Evolutionary conservation across 192 early-diverging fungal species (phyloP).

Genomic region (Backusella psychrophila): DNA sequence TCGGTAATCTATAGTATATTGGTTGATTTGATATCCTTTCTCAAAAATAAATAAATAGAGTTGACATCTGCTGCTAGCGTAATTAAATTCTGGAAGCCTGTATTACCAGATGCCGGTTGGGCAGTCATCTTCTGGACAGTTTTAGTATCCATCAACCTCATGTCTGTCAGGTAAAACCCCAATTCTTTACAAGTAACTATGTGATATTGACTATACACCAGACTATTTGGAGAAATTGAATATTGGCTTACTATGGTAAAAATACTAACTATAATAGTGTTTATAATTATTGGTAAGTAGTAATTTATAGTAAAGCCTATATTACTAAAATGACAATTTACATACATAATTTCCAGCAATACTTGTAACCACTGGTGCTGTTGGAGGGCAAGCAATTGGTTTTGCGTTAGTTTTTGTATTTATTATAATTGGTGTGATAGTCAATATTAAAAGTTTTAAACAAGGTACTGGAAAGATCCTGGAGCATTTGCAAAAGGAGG

Average conservation of each 20-base stretch:
- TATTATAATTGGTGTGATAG: background rate
- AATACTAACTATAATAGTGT: constrained; percentile 75
- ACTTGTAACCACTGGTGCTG: constrained; percentile 59
- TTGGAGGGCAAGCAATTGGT: constrained; percentile 37
- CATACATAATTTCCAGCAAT: constrained; percentile 44
- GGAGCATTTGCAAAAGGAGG: constrained; percentile 60
- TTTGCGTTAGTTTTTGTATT: background rate
- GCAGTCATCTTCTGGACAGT: background rate
- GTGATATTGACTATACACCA: constrained; percentile 16
- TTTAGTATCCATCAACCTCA: background rate
- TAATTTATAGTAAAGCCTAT: background rate
- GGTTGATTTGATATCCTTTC: background rate
- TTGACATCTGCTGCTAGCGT: background rate
- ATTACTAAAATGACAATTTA: background rate
- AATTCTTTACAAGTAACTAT: constrained; percentile 13
- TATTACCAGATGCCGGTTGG: background rate
- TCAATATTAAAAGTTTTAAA: background rate
- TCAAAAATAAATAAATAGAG: background rate
- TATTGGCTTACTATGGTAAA: constrained; percentile 88
- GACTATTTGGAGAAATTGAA: constrained; percentile 76
- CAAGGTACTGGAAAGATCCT: constrained; percentile 20
- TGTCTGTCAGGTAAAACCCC: background rate
- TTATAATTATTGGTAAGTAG: constrained; percentile 72
- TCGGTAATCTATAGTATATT: background rate
- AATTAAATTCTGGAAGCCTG: background rate